phyloP scores from a whole-genome alignment of 2,329 filamentous ascomycete genomes.

The Cladosporium colombiae region DNA sequence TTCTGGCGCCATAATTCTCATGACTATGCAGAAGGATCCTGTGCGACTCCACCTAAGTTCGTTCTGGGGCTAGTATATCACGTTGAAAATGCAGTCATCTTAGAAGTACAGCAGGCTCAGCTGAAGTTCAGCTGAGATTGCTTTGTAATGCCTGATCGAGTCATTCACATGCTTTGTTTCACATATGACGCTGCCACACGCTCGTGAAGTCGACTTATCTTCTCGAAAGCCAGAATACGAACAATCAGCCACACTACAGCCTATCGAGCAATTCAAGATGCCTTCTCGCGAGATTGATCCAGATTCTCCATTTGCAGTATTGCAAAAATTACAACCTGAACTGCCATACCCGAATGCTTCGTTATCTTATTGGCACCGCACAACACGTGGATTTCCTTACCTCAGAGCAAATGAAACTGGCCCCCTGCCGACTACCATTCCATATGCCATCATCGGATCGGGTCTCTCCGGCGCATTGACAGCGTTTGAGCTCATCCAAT shows the following conservation, averaged over 20 bases:
- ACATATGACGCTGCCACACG: neutral
- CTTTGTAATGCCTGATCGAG: neutral
- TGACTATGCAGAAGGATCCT: neutral
- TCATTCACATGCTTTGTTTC: neutral
- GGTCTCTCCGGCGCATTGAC: slow-evolving; percentile 46
- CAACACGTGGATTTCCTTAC: slow-evolving; percentile 45
- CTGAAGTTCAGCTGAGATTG: neutral
- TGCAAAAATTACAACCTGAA: neutral
- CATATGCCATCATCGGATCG: slow-evolving; percentile 47
- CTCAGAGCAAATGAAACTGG: slow-evolving; percentile 41
- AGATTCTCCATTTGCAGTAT: neutral
- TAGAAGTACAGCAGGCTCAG: neutral
- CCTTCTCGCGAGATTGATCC: neutral
- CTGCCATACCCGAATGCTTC: slow-evolving; percentile 31
- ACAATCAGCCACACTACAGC: neutral
- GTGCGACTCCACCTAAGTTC: neutral
- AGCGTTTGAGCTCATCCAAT: slow-evolving; percentile 43
- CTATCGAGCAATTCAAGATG: neutral
- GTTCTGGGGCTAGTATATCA: neutral
- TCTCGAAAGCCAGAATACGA: neutral
- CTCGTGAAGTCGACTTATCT: neutral
- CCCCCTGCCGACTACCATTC: slow-evolving; percentile 33
- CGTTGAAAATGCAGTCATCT: neutral
- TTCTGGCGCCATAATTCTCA: neutral
- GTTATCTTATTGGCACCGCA: slow-evolving; percentile 49